Conservation (phyloP, 1,284 basidiomycete species). For the Rhodotorula mucilaginosa region DNA sequence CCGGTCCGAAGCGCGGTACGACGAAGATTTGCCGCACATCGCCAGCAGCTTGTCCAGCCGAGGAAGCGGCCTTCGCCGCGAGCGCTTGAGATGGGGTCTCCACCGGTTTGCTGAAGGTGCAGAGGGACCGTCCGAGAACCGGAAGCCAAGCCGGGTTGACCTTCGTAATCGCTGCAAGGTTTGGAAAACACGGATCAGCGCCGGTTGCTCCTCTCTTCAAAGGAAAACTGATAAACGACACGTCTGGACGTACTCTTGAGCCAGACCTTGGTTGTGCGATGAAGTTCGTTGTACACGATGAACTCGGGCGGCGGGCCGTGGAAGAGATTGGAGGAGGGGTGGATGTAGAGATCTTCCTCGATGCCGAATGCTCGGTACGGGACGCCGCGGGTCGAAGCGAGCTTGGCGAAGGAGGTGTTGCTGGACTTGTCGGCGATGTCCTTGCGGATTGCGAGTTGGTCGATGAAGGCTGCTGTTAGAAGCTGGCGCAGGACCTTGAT, state of each 20-base stretch:
- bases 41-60: constrained; percentile 42
- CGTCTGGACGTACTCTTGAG: constrained; percentile 64
- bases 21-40: constrained; percentile 60
- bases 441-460: constrained; percentile 90
- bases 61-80: constrained; percentile 48
- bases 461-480: constrained; percentile 85
- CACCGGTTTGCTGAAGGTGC: constrained; percentile 60
- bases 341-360: constrained; percentile 84
- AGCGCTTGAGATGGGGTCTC: constrained; percentile 43
- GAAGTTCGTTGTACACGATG: constrained; percentile 78
- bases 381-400: constrained; percentile 71
- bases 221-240: not conserved
- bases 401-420: constrained; percentile 62
- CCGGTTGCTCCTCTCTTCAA: constrained; percentile 4
- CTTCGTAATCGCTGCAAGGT: constrained; percentile 65
- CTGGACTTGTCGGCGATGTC: constrained; percentile 62
- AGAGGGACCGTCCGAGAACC: constrained; percentile 72
- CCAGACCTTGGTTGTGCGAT: constrained; percentile 71
- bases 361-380: constrained; percentile 82
- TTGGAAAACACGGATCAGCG: constrained; percentile 17
- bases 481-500: constrained; percentile 89
- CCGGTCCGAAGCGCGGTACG: constrained; percentile 76
- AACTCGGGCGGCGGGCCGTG: constrained; percentile 76
- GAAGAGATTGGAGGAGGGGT: constrained; percentile 79
- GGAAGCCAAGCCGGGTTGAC: constrained; percentile 89